phyloP scores from a whole-genome alignment of 1,284 basidiomycete genomes.

The Termitomyces sp. region DNA sequence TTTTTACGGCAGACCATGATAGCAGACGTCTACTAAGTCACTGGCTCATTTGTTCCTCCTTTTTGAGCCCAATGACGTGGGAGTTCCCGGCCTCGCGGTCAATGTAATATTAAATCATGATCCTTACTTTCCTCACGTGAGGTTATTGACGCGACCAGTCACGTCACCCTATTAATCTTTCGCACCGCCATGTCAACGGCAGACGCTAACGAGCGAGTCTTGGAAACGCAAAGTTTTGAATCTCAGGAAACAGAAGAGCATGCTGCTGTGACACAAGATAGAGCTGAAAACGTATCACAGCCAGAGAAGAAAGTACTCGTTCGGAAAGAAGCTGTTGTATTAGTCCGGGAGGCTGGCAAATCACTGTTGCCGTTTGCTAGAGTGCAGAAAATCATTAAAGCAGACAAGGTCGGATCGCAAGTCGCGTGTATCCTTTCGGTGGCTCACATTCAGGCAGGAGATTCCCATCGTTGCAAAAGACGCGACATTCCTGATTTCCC shows the following conservation, averaged over 20 bases:
- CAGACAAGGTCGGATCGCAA: constrained; percentile 53
- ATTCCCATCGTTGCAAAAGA: constrained; percentile 69
- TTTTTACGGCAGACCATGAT: background rate
- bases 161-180: constrained; percentile 10
- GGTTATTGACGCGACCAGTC: constrained; percentile 18
- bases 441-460: constrained; percentile 41
- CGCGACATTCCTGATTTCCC: constrained; percentile 65
- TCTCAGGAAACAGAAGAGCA: constrained; percentile 4
- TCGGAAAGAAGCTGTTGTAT: constrained; percentile 24
- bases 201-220: background rate
- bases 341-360: constrained; percentile 52
- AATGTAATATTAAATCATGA: too few species aligned
- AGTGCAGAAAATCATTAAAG: constrained; percentile 77
- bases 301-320: constrained; percentile 20
- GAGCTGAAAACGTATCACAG: constrained; percentile 8
- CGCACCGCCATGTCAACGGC: constrained; percentile 7
- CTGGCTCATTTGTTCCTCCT: background rate
- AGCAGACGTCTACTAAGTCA: background rate
- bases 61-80: too few species aligned
- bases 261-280: constrained; percentile 6
- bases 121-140: background rate
- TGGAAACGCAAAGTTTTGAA: constrained; percentile 1
- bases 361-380: constrained; percentile 64
- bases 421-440: background rate
- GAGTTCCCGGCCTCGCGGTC: too few species aligned